Conservation (phyloP, 192 early-diverging fungal genomes). For the Phlyctochytrium planicorne region DNA sequence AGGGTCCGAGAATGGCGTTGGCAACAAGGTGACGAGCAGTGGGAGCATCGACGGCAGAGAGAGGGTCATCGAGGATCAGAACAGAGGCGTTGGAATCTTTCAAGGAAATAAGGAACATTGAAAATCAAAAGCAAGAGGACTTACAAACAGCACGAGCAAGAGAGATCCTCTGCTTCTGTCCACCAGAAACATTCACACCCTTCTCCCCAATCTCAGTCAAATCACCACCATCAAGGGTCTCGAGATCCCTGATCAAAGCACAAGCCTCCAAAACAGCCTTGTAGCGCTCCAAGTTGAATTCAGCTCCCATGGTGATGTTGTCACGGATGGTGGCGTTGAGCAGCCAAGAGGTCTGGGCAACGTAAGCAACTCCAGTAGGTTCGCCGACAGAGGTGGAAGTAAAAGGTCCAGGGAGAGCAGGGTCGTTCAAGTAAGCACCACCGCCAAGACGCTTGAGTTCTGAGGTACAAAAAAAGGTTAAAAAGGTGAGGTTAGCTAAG, state of each 20-base stretch:
- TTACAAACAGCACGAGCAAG: constrained; percentile 79
- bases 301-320: constrained; percentile 82
- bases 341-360: constrained; percentile 68
- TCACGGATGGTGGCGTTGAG: constrained; percentile 57
- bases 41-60: constrained; percentile 91
- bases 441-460: constrained; percentile 27
- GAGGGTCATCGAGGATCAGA: constrained; percentile 73
- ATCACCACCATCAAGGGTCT: constrained; percentile 54
- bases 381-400: no score
- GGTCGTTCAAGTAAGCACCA: constrained; percentile 1
- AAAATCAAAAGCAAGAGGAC: neutral
- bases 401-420: neutral
- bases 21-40: constrained; percentile 83
- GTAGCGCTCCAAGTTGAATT: constrained; percentile 72
- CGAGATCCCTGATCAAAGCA: constrained; percentile 79
- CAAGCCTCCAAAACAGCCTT: constrained; percentile 75
- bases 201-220: constrained; percentile 50
- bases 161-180: constrained; percentile 51
- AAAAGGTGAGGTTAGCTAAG: constrained; percentile 10
- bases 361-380: constrained; percentile 64
- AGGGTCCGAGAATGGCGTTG: constrained; percentile 67
- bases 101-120: neutral
- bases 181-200: constrained; percentile 46
- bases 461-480: no score
- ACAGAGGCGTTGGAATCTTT: constrained; percentile 60